phyloP scores from a whole-genome alignment of 1,284 basidiomycete species.

The Athelia psychrophila region DNA sequence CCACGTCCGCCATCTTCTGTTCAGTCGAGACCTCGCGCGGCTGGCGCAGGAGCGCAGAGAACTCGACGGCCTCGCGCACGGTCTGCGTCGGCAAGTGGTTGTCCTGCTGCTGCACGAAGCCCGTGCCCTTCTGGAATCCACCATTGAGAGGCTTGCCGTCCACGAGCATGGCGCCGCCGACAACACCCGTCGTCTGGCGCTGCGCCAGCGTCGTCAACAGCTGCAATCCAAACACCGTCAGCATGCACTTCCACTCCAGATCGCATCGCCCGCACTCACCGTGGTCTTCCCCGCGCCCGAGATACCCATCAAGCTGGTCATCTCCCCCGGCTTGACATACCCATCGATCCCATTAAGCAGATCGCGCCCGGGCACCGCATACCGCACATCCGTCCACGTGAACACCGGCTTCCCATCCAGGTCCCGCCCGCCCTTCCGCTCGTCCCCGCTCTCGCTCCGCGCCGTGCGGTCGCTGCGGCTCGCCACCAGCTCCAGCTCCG shows the following conservation, averaged over 20 bases:
- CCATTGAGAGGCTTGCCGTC: constrained; percentile 52
- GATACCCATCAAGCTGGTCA: constrained; percentile 52
- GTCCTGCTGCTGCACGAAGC: constrained; percentile 61
- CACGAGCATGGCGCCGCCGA: constrained; percentile 60
- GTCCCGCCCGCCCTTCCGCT: not conserved
- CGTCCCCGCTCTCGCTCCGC: not conserved
- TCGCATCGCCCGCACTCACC: constrained; percentile 31
- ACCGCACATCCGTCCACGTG: constrained; percentile 40
- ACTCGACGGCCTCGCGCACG: constrained; percentile 65
- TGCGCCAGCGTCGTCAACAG: constrained; percentile 64
- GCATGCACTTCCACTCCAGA: too few relatives aligned
- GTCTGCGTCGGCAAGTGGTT: constrained; percentile 47
- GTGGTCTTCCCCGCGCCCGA: constrained; percentile 60
- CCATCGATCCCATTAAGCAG: constrained; percentile 64
- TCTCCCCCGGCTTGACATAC: constrained; percentile 58
- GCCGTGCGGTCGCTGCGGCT: not conserved
- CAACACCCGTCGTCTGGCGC: constrained; percentile 57
- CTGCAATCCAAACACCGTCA: too few relatives aligned
- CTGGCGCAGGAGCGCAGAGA: constrained; percentile 66
- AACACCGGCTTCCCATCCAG: constrained; percentile 22
- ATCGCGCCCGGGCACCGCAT: constrained; percentile 47
- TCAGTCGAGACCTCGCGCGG: constrained; percentile 44
- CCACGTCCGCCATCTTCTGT: constrained; percentile 65
- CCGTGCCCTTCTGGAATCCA: constrained; percentile 56
- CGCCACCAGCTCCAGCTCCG: not conserved